These are phyloP conservation scores for Bocquillonia castaneifolia DNA, from an alignment of 441 rosid species.

Conservation along the genomic window DNA sequence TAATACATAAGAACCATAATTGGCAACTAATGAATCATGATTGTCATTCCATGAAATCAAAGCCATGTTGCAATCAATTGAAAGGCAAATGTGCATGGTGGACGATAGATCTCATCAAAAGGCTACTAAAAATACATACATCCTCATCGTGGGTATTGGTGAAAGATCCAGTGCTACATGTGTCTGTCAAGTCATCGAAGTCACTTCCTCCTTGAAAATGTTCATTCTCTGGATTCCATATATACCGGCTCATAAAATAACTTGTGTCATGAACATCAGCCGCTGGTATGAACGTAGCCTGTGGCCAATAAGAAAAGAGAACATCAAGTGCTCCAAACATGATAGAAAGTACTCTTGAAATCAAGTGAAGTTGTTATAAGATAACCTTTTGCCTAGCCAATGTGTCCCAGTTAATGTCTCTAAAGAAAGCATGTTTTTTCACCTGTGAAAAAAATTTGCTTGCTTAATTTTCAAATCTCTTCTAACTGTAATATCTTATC, in stretches of 20 bases:
- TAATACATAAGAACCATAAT: constrained; percentile 1
- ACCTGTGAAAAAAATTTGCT: constrained; percentile 45
- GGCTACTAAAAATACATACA: constrained; percentile 33
- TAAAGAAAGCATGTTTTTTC: constrained; percentile 78
- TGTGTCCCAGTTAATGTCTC: constrained; percentile 90
- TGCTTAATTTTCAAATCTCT: constrained; percentile 23
- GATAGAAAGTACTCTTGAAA: background rate
- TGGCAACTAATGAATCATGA: background rate
- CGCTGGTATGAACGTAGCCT: constrained; percentile 96
- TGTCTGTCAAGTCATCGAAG: constrained; percentile 79
- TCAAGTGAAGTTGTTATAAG: background rate
- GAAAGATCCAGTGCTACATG: constrained; percentile 71
- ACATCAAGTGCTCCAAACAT: constrained; percentile 16
- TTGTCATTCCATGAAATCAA: background rate
- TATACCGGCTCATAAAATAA: constrained; percentile 88
- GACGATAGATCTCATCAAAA: constrained; percentile 8
- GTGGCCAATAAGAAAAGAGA: constrained; percentile 22
- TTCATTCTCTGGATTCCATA: constrained; percentile 88
- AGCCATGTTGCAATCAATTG: constrained; percentile 3
- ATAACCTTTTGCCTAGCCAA: constrained; percentile 91
- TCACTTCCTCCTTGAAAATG: constrained; percentile 77
- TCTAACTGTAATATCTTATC: constrained; percentile 6
- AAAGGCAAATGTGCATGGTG: constrained; percentile 2
- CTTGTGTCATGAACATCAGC: constrained; percentile 84
- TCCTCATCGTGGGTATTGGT: constrained; percentile 76